Evolutionary conservation across 2,329 filamentous ascomycete species (phyloP), one percentile per base, ranked within the genome.

Genomic region (Elsinoe fawcettii): DNA sequence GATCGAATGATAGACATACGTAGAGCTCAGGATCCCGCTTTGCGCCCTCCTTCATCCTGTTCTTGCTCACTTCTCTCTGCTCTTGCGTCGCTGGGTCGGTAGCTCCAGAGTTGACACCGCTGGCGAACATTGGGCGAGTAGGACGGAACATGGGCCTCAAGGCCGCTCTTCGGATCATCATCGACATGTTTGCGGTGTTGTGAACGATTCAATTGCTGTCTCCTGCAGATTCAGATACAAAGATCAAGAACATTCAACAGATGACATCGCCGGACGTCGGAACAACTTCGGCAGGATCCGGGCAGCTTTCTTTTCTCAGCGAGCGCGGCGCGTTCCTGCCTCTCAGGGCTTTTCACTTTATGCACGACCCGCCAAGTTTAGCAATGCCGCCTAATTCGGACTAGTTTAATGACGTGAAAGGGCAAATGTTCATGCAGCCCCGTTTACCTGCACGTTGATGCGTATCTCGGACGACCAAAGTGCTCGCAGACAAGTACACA

Each of bases 1-100:
- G 2, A 1, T 18, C 3, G 36, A 25, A 9, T 43, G 54, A 8
- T n/a, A 9, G 56, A 59, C 81, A 64, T 81, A 88, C 85, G 71
- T 86, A 87, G 70, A 88, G 84, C 76, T 89, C 86, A 59, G 86
- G 86, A 72, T 89, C 85, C 71, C 77, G 77, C 76, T 81, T 84
- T 58, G 84, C 82, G 65, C 80, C 85, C 70, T 82, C 78, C 69
- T 81, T 79, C 67, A 87, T 74, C 64, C 71, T 72, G 61, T 73
- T 65, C 66, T 72, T 74, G 69, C 72, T 71, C 60, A 53, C 60
- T 49, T 62, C 63, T 18, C 59, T 64, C 32, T 56, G 55, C 59
- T 74, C 70, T 64, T 78, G 74, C 62, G 78, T 75, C 51, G 74
- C 70, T 61, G 70, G 72, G 61, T 71, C 69, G 39, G 66, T 66